These are phyloP conservation scores for Amanita jacksonii DNA, from an alignment of 768 basidiomycete genomes.

Conservation along the genomic window DNA sequence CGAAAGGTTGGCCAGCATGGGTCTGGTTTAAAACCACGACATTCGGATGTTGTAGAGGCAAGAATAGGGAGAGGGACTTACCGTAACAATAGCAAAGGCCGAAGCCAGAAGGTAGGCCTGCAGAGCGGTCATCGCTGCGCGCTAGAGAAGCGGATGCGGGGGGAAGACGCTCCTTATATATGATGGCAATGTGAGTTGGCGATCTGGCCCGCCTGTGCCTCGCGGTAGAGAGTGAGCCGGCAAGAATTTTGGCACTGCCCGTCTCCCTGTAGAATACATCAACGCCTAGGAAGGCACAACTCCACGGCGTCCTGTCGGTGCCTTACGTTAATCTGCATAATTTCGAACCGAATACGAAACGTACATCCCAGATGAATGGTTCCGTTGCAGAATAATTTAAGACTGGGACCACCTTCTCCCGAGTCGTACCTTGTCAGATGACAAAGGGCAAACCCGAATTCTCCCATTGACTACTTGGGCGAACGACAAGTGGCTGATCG, in stretches of 20 bases:
- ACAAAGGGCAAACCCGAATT: too few species aligned
- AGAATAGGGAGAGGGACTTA: slow-evolving; percentile 16
- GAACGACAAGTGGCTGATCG: too few species aligned
- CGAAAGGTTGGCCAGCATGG: slow-evolving; percentile 17
- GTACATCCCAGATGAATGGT: not conserved
- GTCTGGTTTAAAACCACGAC: too few species aligned
- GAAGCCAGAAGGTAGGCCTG: slow-evolving; percentile 23
- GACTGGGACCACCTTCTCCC: too few species aligned
- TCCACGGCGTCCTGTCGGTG: not conserved
- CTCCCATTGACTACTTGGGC: too few species aligned
- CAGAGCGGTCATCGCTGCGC: slow-evolving; percentile 23
- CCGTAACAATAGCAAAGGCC: slow-evolving; percentile 28
- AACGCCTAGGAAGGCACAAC: slow-evolving; percentile 8
- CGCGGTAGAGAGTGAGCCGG: not conserved
- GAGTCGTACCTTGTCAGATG: too few species aligned
- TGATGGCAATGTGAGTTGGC: slow-evolving; percentile 1
- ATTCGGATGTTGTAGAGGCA: too few species aligned
- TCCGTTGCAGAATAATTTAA: not conserved
- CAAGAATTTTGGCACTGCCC: not conserved
- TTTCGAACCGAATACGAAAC: not conserved
- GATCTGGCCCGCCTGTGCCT: slow-evolving; percentile 20
- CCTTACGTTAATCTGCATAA: slow-evolving; percentile 1
- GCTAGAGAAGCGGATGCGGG: slow-evolving; percentile 10
- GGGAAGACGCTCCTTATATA: slow-evolving; percentile 18
- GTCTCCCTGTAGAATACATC: not conserved